Evolutionary conservation across 2,329 filamentous ascomycete species (phyloP), one percentile per base, ranked within the genome.

Genomic region (Fusarium nygamai): DNA sequence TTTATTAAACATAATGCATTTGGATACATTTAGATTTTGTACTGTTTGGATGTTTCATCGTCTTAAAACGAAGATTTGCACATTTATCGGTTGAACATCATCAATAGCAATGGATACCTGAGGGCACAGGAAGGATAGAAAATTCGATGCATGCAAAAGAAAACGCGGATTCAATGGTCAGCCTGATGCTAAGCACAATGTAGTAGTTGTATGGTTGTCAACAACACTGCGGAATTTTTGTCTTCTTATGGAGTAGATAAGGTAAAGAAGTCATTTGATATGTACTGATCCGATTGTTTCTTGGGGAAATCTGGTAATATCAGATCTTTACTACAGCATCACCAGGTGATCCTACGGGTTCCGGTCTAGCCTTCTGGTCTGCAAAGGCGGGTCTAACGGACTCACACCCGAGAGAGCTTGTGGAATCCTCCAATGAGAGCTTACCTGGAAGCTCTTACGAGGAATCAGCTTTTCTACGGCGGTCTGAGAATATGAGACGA

Each of bases 401-500:
- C 44, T 64, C 48, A 57, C 33, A 60, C 57, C 72, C 56, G 60
- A 57, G 13, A 60, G 46, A 67, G 76, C 72, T 67, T 58, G 44
- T 43, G 56, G 41, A 48, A 47, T 58, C 53, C 58, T 72, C 75
- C 73, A 78, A 77, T 77, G 43, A 53, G 43, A 34, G 44, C 31
- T 53, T 38, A 31, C 41, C 29, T 46, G 36, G 53, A 65, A 44
- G 59, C 58, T 69, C 72, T 69, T 74, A 74, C 63, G 46, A 63
- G 51, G 44, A 60, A 60, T 59, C 44, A 41, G 56, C 41, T 36
- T 43, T 53, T 63, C 41, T 59, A 17, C 36, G 57, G 67, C 75
- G 76, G 76, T 74, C 64, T 65, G 75, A 78, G 64, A 58, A 47
- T 60, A 20, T 50, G 41, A 69, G 64, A 43, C 36, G 43, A 51